These are phyloP conservation scores for Ajuga reptans DNA, from an alignment of 305 asterid species.

Conservation along the genomic window DNA sequence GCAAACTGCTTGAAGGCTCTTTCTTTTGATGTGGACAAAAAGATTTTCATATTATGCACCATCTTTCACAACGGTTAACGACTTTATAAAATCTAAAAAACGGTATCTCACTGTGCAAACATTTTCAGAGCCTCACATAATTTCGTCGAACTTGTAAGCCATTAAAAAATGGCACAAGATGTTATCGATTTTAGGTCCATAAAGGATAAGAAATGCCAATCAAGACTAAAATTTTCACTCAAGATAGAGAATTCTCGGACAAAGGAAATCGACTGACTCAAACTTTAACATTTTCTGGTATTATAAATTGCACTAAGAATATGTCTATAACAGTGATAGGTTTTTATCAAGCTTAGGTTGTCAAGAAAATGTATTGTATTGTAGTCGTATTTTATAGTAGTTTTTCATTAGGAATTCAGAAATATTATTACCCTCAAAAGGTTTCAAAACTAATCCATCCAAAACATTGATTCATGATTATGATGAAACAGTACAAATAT, in stretches of 20 bases:
- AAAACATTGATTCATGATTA: not conserved
- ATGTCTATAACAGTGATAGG: slow-evolving; percentile 7
- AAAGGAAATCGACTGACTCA: not conserved
- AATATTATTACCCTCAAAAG: too few species aligned
- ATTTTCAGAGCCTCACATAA: not conserved
- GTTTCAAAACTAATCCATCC: not conserved
- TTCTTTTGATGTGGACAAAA: too few species aligned
- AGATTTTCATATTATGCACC: not conserved
- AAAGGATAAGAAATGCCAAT: not conserved
- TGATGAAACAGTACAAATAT: slow-evolving; percentile 9
- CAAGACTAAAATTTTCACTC: not conserved
- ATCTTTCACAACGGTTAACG: not conserved
- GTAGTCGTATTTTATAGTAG: not conserved
- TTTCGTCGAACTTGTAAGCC: slow-evolving; percentile 14
- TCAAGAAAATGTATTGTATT: not conserved
- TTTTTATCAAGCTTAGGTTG: not conserved
- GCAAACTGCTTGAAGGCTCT: too few species aligned
- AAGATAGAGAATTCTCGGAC: not conserved
- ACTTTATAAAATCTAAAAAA: not conserved
- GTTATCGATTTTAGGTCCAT: not conserved
- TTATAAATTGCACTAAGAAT: not conserved
- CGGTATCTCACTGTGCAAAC: not conserved
- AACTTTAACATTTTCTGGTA: not conserved
- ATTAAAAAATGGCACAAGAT: not conserved
- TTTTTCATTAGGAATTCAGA: not conserved